Base-by-base conservation (phyloP, 1,284 basidiomycete species). In the Microstroma glucosiphilum region DNA sequence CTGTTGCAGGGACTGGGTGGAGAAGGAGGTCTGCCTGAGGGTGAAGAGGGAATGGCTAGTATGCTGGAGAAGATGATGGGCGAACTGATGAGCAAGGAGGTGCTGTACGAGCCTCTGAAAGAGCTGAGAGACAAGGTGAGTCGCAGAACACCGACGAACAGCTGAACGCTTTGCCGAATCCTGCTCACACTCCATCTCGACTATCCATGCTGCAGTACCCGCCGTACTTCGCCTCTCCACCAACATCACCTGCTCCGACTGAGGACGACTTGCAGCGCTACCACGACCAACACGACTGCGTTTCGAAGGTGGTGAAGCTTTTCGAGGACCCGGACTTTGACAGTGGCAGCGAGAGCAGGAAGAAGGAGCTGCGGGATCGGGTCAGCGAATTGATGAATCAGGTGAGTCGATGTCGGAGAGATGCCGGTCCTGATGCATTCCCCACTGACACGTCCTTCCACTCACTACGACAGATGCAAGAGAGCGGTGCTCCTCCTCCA, bases 1-100 rank as follows among this genome's bases (percentile, higher is more conserved):
- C 84, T 98, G 40, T 72, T 82, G 40, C 73, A 77, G 0, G 78
- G 80, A 2, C 75, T 82, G 17, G 79, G 78, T 11, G 76, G 72
- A 4, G 79, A 69, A 0, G 73, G 76, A 21, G 69, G 70, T 54
- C 70, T 69, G 46, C 68, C 72, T 0, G 72, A 74, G 21, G 64
- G 58, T 25, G 60, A 62, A 40, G 85, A 84, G 41, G 86, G 88
- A 59, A 80, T 93, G 7, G 85, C 87, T 56, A 86, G 85, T 9
- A 83, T 96, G 69, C 83, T 98, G 23, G 91, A 97, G 79, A 86
- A 83, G 46, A 91, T 97, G 89, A 92, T 94, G 92, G 85, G 86
- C 17, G 88, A 92, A 77, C 83, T 98, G 55, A 92, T 98, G 90
- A 88, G 87, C 79, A 92, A 92, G 77, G 92, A 97, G 1, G 85